These are phyloP conservation scores for Xylaria sp. DNA, from an alignment of 2,329 filamentous ascomycete species.

Conservation along the genomic window DNA sequence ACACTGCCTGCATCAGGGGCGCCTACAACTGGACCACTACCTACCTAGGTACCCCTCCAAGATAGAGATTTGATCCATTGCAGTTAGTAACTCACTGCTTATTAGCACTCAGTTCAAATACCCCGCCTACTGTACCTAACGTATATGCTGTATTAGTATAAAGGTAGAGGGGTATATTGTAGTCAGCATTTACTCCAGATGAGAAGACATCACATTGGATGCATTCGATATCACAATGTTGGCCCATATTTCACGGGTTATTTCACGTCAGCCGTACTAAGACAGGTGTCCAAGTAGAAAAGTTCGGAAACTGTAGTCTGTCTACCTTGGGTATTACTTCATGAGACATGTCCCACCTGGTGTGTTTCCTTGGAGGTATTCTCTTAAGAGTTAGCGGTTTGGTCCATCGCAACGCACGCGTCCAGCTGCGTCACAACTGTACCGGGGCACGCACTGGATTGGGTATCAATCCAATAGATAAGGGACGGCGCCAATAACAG, in stretches of 20 bases:
- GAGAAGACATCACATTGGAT: not conserved
- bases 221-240: not conserved
- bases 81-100: not conserved
- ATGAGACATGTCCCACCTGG: not conserved
- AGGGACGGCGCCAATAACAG: conserved; percentile 24
- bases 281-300: not conserved
- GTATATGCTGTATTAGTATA: too few species aligned
- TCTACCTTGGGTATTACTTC: not conserved
- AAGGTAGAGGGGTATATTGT: not conserved
- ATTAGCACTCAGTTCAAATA: not conserved
- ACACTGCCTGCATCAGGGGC: conserved; percentile 26
- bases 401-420: not conserved
- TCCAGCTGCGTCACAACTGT: conserved; percentile 6
- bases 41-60: not conserved
- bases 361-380: not conserved
- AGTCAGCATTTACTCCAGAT: not conserved
- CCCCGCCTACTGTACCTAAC: not conserved
- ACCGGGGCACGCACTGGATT: conserved; percentile 8
- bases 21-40: not conserved
- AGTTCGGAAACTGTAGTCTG: not conserved
- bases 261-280: not conserved
- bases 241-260: not conserved
- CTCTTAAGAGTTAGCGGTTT: not conserved
- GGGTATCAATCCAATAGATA: conserved; percentile 34
- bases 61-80: not conserved